Evolutionary conservation across 1,284 basidiomycete genomes (phyloP).

Genomic region (Fistulinella cinereoalba): DNA sequence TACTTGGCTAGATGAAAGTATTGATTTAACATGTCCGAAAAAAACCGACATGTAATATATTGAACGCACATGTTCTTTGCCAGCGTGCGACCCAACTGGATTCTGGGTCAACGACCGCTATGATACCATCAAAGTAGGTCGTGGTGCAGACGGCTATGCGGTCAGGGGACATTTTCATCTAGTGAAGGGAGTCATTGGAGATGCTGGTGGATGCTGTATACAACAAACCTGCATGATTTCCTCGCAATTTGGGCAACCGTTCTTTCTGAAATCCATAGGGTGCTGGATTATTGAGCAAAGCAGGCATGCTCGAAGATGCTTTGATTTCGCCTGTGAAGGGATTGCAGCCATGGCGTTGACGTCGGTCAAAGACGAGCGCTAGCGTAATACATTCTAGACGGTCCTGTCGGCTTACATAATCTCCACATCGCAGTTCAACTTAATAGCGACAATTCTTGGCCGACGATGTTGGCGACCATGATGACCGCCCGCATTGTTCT

Average conservation of each 20-base stretch:
- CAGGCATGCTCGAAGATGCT: constrained; percentile 84
- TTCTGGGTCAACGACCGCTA: constrained; percentile 86
- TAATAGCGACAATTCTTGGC: background rate
- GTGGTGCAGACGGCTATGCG: constrained; percentile 88
- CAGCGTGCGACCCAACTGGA: constrained; percentile 94
- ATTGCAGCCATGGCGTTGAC: constrained; percentile 42
- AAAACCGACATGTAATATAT: background rate
- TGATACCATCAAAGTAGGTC: constrained; percentile 91
- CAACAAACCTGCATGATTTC: constrained; percentile 81
- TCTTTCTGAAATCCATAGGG: constrained; percentile 79
- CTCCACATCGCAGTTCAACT: too few species aligned
- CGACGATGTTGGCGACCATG: too few species aligned
- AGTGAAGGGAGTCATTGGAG: constrained; percentile 2
- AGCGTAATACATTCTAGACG: too few species aligned
- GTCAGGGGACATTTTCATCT: constrained; percentile 90
- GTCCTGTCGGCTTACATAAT: constrained; percentile 18
- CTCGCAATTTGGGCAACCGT: constrained; percentile 97
- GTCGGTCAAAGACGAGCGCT: constrained; percentile 2
- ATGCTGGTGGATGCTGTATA: background rate
- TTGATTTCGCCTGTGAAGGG: constrained; percentile 60
- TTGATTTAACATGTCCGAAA: constrained; percentile 3
- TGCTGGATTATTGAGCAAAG: constrained; percentile 90
- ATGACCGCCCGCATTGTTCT: constrained; percentile 27
- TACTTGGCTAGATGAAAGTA: constrained; percentile 65
- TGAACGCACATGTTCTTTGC: constrained; percentile 82